These are phyloP conservation scores for Psilocybe azurescens DNA, from an alignment of 768 basidiomycete genomes.

Conservation along the genomic window DNA sequence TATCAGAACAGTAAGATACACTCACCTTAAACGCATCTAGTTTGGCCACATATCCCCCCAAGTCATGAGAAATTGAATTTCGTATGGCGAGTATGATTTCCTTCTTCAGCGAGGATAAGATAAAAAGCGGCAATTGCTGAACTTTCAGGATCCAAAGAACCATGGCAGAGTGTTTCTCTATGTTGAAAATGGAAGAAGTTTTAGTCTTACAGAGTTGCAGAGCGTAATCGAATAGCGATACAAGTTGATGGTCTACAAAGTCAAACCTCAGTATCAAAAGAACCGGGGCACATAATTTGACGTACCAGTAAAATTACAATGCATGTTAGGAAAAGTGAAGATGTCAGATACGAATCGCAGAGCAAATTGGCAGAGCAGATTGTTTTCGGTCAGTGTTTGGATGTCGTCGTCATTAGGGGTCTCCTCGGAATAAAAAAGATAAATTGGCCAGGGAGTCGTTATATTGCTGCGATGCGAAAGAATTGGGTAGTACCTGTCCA, in stretches of 20 bases:
- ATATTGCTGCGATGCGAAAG: slow-evolving; percentile 28
- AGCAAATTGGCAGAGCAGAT: slow-evolving; percentile 56
- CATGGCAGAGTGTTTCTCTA: slow-evolving; percentile 50
- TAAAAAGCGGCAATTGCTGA: slow-evolving; percentile 49
- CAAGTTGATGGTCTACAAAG: slow-evolving; percentile 46
- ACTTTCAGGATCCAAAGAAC: slow-evolving; percentile 55
- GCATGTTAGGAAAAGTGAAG: slow-evolving; percentile 50
- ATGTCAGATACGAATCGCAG: slow-evolving; percentile 56
- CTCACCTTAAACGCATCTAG: slow-evolving; percentile 38
- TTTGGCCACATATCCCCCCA: slow-evolving; percentile 37
- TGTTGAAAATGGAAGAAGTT: slow-evolving; percentile 41
- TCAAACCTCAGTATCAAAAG: background rate
- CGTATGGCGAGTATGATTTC: slow-evolving; percentile 41
- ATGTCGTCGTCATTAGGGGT: slow-evolving; percentile 38
- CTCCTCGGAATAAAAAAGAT: slow-evolving; percentile 25
- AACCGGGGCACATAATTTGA: background rate
- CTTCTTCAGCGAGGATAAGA: slow-evolving; percentile 37
- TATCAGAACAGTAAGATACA: background rate
- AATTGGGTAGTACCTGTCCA: slow-evolving; percentile 42
- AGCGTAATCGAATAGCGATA: slow-evolving; percentile 47
- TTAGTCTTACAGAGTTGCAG: slow-evolving; percentile 44
- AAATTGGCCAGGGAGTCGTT: slow-evolving; percentile 14
- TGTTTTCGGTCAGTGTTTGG: slow-evolving; percentile 44
- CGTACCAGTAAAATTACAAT: slow-evolving; percentile 52
- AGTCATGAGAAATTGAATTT: slow-evolving; percentile 37